Evolutionary conservation across 1,139 yeast genomes (phyloP).

Genomic region (Kodamaea ohmeri): DNA sequence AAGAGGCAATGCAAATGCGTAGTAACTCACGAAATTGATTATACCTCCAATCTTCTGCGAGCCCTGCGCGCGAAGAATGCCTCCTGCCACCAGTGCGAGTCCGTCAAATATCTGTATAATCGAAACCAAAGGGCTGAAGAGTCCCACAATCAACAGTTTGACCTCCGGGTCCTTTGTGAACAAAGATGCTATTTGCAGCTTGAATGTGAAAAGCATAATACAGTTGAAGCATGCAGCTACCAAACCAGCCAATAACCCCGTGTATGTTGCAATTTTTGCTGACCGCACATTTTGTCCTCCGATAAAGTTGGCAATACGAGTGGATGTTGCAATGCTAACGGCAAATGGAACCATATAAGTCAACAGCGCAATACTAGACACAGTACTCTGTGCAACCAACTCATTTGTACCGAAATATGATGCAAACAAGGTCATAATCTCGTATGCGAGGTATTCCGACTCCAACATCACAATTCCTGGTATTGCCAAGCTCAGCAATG

Average conservation of each 20-base stretch:
- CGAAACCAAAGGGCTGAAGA: constrained; percentile 69
- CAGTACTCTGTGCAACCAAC: constrained; percentile 86
- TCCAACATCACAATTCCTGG: constrained; percentile 60
- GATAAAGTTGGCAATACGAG: constrained; percentile 82
- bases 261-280: constrained; percentile 64
- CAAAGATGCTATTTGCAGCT: constrained; percentile 56
- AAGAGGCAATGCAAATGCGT: constrained; percentile 66
- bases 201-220: constrained; percentile 47
- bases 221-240: constrained; percentile 59
- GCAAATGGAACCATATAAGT: constrained; percentile 89
- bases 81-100: constrained; percentile 78
- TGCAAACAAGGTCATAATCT: constrained; percentile 56
- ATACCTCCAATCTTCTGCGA: constrained; percentile 80
- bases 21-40: constrained; percentile 73
- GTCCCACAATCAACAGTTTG: constrained; percentile 39
- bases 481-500: constrained; percentile 53
- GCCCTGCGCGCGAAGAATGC: constrained; percentile 84
- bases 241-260: constrained; percentile 61
- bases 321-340: constrained; percentile 79
- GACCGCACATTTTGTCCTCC: constrained; percentile 68
- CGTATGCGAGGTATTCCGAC: constrained; percentile 59
- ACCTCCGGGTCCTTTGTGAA: constrained; percentile 75
- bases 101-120: constrained; percentile 77
- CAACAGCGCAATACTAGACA: constrained; percentile 75
- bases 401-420: constrained; percentile 80